Base-by-base conservation (phyloP, 2,329 filamentous ascomycete genomes). In the Chaetomium sp. region DNA sequence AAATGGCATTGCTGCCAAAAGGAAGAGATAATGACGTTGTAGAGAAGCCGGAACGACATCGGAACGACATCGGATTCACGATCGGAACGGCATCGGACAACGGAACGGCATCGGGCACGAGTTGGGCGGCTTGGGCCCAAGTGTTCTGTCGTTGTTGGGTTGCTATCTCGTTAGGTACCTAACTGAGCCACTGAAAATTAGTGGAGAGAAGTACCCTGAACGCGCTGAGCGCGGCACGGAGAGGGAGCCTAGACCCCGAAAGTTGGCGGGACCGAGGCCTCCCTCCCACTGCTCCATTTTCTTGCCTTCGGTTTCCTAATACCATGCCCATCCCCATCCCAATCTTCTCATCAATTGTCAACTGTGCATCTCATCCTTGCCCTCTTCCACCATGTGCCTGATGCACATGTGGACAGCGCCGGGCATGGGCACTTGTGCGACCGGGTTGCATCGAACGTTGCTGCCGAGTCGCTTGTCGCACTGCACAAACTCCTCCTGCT, bases 391-490 rank as follows among this genome's bases (percentile, higher is more conserved):
- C 65, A 67, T 63, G 57, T 67, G 63, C 10, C 23, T 27, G 16
- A 21, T 31, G 27, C 63, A 67, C 60, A 65, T 65, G 42, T 67
- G 60, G 25, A 49, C 23, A 16, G 63, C 31, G 23, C 7, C 42
- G 1, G 45, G n/a, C 33, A 45, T 19, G 4, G 54, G n/a, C 35
- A 45, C 42, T 16, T 25, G 21, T 10, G 27, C 38, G 21, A 62
- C 58, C 10, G 66, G 57, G n/a, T 57, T 47, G 51, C 66, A 62
- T 31, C 63, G 61, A 50, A 68, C 61, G 23, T 66, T 66, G 47
- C 58, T 66, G 31, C 64, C 66, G 49, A 53, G 66, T 21, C 64
- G 57, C 61, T 62, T 59, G 9, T 42, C 54, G 49, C 66, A 65
- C 56, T 64, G 64, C 31, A 60, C 45, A 31, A 64, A 64, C 25